Evolutionary conservation across 139 green algal species (phyloP), one percentile per base, ranked within the genome.

Genomic region (Picochlorum costavermella): DNA sequence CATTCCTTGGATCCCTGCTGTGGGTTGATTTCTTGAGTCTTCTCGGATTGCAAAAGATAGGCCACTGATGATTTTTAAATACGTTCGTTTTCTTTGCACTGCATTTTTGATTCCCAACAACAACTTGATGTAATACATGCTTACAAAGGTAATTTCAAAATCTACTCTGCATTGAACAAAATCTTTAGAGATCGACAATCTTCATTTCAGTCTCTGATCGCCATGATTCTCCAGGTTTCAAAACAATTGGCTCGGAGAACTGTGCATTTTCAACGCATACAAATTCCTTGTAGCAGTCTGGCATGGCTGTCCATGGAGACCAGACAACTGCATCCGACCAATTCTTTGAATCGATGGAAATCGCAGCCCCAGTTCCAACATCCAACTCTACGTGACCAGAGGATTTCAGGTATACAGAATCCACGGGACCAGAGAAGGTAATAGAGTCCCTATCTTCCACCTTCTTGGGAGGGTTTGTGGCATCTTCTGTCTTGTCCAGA

Each of bases 1-100:
- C 84, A 9, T 90, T 89, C 70, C 61, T 90, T 28, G 84, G 83
- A 30, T 90, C 78, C 9, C 78, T 97, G 44, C 76, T 98, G 68
- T 98, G 89, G 92, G 89, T 96, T 33, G 89, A 96, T 64, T 96
- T 85, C 60, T 61, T 91, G n/a, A 73, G 83, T 6, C 61, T 94
- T 30, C 61, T 88, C 44, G 86, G 88, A 37, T 58, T 92, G 65
- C 88, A 93, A 74, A 78, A 80, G 48, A 66, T 66, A 40, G 60
- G 60, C n/a, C 56, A 61, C 33, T 40, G 6, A 40, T 61, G 56
- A 46, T 61, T 46, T 61, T 46, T 1, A 17, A 59, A 59, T 17
- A 59, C 50, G 8, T 31, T 46, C 20, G 20, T 46, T 46, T 23
- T 61, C 56, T 61, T 46, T 44, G 16, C 28, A 23, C 43, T 44